Percentiles rank a stretch among this genome's conserved stretches.
Evolutionary conservation across 2,329 filamentous ascomycete genomes (phyloP).

Genomic region (Zopfia rhizophila): DNA sequence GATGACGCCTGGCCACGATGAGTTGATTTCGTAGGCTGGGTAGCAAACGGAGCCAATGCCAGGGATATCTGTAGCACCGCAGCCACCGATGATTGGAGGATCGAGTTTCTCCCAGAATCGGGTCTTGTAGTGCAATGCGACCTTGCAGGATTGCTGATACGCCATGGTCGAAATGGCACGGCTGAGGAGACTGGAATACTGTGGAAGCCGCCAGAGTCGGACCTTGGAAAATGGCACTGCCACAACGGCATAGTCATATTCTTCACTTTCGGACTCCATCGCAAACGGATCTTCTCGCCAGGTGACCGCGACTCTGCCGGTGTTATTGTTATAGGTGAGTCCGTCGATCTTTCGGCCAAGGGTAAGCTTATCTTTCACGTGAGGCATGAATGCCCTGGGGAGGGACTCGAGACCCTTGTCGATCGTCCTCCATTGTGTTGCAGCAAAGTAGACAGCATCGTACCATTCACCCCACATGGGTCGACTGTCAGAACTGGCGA

Average conservation of each 20-base stretch:
- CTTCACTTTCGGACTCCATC: constrained; percentile 53
- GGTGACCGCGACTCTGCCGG: constrained; percentile 64
- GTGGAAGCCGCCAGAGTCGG: constrained; percentile 67
- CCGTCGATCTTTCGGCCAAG: constrained; percentile 66
- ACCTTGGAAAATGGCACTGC: constrained; percentile 70
- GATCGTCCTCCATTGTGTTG: constrained; percentile 69
- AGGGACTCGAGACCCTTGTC: constrained; percentile 67
- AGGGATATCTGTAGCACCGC: constrained; percentile 67
- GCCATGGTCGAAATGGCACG: constrained; percentile 58
- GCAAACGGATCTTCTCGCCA: constrained; percentile 61
- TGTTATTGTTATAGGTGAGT: constrained; percentile 60
- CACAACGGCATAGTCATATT: constrained; percentile 71
- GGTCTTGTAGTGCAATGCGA: constrained; percentile 72
- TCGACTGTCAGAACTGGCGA: constrained; percentile 46
- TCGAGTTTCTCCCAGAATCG: constrained; percentile 66
- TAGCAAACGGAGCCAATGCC: constrained; percentile 71
- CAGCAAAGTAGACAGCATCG: constrained; percentile 64
- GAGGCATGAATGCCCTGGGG: constrained; percentile 68
- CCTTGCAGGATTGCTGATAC: constrained; percentile 60
- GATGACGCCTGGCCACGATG: constrained; percentile 67
- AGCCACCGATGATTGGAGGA: constrained; percentile 69
- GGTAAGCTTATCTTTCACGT: constrained; percentile 64
- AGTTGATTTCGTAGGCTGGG: constrained; percentile 72
- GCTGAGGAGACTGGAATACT: constrained; percentile 57
- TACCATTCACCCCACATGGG: constrained; percentile 65